Conservation (phyloP, 441 rosid species). For the Populus hybrid region DNA sequence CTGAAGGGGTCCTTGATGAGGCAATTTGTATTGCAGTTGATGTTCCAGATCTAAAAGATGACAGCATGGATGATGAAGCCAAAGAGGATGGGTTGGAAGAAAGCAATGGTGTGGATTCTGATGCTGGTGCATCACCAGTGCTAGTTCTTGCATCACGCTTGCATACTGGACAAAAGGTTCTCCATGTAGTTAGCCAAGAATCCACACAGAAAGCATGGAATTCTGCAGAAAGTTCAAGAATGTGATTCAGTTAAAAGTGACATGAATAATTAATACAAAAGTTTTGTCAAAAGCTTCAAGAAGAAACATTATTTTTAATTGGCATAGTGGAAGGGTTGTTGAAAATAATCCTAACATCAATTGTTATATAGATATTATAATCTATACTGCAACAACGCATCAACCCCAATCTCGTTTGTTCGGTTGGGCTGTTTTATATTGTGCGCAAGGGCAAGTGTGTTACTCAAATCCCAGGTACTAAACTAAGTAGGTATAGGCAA, state of each 20-base stretch:
- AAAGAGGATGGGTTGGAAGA: conserved; percentile 52
- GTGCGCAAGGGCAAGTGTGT: neutral
- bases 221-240: conserved; percentile 44
- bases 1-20: conserved; percentile 40
- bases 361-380: neutral
- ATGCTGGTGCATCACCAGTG: conserved; percentile 71
- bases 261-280: neutral
- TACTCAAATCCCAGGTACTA: neutral
- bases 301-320: neutral
- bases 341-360: neutral
- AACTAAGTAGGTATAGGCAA: neutral
- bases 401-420: neutral
- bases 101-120: conserved; percentile 83
- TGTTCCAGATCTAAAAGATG: conserved; percentile 61
- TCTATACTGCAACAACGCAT: neutral
- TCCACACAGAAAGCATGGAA: conserved; percentile 86
- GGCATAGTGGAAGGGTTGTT: neutral
- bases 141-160: conserved; percentile 85
- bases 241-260: neutral
- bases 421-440: neutral
- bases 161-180: conserved; percentile 96
- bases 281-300: conserved; percentile 4
- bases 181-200: conserved; percentile 93
- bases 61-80: conserved; percentile 48
- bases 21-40: conserved; percentile 65